A percentile compares a stretch with the other conserved stretches of the same genome.
Evolutionary conservation across 352 stramenopile species (phyloP).

Genomic region (Pythium biforme): DNA sequence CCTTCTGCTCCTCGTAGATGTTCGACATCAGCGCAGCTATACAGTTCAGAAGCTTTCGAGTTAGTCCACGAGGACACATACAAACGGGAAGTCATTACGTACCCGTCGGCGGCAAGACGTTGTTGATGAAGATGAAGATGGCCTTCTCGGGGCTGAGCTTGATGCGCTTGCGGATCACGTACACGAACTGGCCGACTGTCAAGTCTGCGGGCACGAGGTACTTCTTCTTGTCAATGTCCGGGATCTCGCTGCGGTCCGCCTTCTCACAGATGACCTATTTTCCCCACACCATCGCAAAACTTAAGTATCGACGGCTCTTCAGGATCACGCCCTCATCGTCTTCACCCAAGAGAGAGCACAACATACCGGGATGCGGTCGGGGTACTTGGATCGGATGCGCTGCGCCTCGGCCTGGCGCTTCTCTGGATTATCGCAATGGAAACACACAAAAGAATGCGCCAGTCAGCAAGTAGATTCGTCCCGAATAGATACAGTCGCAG

Average conservation of each 20-base stretch:
- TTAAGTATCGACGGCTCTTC: constrained; percentile 1
- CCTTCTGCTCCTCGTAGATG: constrained; percentile 99
- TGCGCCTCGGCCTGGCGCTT: constrained; percentile 97
- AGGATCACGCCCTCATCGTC: neutral
- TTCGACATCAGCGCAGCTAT: constrained; percentile 97
- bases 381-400: constrained; percentile 98
- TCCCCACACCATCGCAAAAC: neutral
- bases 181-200: constrained; percentile 98
- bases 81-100: neutral
- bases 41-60: neutral
- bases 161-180: constrained; percentile 99
- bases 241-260: constrained; percentile 97
- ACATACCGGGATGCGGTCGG: constrained; percentile 95
- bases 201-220: constrained; percentile 96
- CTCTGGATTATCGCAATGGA: constrained; percentile 51
- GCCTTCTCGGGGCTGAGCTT: constrained; percentile 97
- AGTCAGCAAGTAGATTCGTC: neutral
- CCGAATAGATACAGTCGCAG: neutral
- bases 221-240: constrained; percentile 99
- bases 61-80: too few relatives aligned
- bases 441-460: neutral
- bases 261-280: constrained; percentile 90
- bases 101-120: constrained; percentile 96
- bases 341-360: neutral
- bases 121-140: constrained; percentile 99